Percentiles rank a stretch among this genome's conserved stretches.
These are phyloP conservation scores for Cryptococcus sp. DNA, from an alignment of 1,284 basidiomycete species.

Conservation along the genomic window DNA sequence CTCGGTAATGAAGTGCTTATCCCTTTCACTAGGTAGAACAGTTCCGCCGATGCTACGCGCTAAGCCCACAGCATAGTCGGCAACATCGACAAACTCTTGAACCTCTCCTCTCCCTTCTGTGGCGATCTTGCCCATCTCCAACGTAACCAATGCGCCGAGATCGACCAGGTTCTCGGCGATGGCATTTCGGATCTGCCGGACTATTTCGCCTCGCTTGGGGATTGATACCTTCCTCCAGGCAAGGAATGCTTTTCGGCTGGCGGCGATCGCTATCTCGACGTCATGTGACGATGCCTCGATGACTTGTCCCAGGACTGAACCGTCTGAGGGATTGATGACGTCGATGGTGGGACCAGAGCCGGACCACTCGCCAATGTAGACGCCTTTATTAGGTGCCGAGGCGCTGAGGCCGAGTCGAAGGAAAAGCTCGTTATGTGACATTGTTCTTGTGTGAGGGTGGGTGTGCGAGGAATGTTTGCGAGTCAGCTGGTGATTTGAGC, in stretches of 20 bases:
- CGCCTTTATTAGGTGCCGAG: conserved; percentile 19
- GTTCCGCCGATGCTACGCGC: conserved; percentile 86
- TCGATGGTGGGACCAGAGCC: conserved; percentile 12
- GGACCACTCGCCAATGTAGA: conserved; percentile 34
- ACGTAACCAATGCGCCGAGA: conserved; percentile 64
- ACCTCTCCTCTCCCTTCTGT: conserved; percentile 86
- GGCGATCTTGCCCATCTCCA: conserved; percentile 86
- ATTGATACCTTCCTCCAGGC: conserved; percentile 73
- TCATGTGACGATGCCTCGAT: conserved; percentile 67
- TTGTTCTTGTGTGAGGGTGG: not conserved
- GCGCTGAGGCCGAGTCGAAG: conserved; percentile 17
- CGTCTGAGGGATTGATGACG: conserved; percentile 18
- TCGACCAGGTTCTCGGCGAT: conserved; percentile 74
- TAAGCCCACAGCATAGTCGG: conserved; percentile 73
- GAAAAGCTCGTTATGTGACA: conserved; percentile 12
- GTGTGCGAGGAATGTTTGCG: no score
- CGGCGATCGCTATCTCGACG: conserved; percentile 64
- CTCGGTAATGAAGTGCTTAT: conserved; percentile 80
- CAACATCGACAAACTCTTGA: conserved; percentile 89
- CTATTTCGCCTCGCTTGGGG: conserved; percentile 76
- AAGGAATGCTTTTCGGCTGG: conserved; percentile 68
- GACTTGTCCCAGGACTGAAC: conserved; percentile 22
- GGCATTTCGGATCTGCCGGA: conserved; percentile 78
- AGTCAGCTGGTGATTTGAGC: no score
- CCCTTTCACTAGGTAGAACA: conserved; percentile 74